These are phyloP conservation scores for Helotiales sp. DNA, from an alignment of 2,329 filamentous ascomycete species.

Conservation along the genomic window DNA sequence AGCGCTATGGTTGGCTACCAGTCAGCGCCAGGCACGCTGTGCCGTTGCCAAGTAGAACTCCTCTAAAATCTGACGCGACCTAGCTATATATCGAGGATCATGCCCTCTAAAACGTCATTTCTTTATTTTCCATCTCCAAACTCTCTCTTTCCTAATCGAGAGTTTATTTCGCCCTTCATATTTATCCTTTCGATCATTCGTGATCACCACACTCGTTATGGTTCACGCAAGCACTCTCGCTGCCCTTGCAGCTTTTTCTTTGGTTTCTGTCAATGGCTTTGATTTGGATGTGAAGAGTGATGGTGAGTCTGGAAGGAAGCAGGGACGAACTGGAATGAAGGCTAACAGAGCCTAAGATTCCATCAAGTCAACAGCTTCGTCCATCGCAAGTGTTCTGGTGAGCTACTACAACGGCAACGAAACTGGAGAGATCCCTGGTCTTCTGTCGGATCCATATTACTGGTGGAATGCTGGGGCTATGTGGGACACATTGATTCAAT, in stretches of 20 bases:
- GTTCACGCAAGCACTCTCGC: conserved; percentile 22
- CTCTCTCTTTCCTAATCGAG: not conserved
- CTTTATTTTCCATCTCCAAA: not conserved
- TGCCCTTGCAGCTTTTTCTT: conserved; percentile 29
- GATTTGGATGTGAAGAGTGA: conserved; percentile 22
- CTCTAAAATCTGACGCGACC: not conserved
- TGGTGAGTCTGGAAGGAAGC: conserved; percentile 12
- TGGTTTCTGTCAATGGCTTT: conserved; percentile 20
- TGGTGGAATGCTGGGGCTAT: conserved; percentile 77
- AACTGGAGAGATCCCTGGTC: conserved; percentile 24
- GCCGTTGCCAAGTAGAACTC: conserved; percentile 1
- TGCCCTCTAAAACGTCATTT: not conserved
- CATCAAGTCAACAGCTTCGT: conserved; percentile 31
- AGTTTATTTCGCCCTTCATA: not conserved
- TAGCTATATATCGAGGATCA: not conserved
- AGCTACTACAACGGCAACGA: conserved; percentile 32
- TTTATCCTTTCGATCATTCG: not conserved
- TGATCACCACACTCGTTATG: conserved; percentile 20
- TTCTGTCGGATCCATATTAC: conserved; percentile 35
- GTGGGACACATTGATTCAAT: conserved; percentile 72
- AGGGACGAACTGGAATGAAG: not conserved
- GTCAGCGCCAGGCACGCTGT: not conserved
- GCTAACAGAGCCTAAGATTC: conserved; percentile 29
- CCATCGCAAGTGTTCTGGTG: conserved; percentile 30
- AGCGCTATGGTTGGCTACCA: not conserved